Conservation (phyloP, 2,329 filamentous ascomycete genomes). For the Emmonsia crescens region DNA sequence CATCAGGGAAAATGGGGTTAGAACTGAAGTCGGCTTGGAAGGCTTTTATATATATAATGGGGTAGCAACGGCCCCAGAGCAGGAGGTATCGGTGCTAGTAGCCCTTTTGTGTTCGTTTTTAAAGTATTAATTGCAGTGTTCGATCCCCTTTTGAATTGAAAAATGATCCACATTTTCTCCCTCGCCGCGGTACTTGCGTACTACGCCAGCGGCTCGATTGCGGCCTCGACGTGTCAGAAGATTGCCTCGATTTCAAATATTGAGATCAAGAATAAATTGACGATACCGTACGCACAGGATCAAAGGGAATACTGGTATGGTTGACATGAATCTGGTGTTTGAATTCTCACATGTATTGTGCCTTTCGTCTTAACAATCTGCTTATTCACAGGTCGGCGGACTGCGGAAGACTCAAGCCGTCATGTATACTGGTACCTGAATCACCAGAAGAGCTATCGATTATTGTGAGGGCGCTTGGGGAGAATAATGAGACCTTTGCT, state of each 20-base stretch:
- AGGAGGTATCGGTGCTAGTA: not conserved
- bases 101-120: not conserved
- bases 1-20: not conserved
- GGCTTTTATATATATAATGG: not conserved
- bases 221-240: not conserved
- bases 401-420: conserved; percentile 19
- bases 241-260: not conserved
- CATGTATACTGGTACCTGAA: conserved; percentile 39
- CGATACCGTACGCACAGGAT: not conserved
- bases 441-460: conserved; percentile 43
- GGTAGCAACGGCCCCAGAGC: not conserved
- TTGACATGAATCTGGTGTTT: not conserved
- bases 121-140: not conserved
- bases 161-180: not conserved
- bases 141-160: not conserved
- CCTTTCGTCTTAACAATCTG: not conserved
- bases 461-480: conserved; percentile 41
- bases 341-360: not conserved
- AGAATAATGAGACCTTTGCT: conserved; percentile 42
- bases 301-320: not conserved
- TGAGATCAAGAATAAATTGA: not conserved
- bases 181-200: not conserved
- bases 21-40: not conserved
- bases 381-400: not conserved
- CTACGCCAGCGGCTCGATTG: not conserved